Percentiles rank a stretch among this genome's conserved stretches.
Conservation (phyloP, 1,284 basidiomycete species). For the Marasmius sp. region DNA sequence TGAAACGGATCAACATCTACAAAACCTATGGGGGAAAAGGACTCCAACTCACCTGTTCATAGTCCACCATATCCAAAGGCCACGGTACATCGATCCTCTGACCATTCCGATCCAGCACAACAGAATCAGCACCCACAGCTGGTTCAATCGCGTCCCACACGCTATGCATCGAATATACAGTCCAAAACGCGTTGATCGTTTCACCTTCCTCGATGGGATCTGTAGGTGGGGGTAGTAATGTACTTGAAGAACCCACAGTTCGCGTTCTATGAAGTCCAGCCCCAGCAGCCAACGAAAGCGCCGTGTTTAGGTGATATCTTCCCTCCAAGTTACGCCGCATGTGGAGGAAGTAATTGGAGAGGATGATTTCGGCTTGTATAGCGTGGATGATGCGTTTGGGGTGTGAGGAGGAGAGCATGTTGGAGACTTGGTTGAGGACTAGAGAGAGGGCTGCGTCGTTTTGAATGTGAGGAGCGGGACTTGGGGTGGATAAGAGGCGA, state of each 20-base stretch:
- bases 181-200: constrained; percentile 59
- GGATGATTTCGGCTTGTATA: constrained; percentile 56
- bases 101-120: constrained; percentile 38
- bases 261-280: constrained; percentile 42
- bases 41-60: constrained; percentile 38
- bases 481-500: constrained; percentile 17
- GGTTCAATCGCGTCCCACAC: constrained; percentile 45
- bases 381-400: constrained; percentile 50
- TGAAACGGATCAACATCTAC: neutral
- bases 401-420: constrained; percentile 36
- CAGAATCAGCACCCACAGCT: constrained; percentile 29
- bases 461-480: constrained; percentile 21
- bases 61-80: constrained; percentile 47
- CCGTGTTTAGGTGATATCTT: constrained; percentile 40
- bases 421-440: constrained; percentile 42
- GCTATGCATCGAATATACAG: constrained; percentile 51
- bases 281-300: constrained; percentile 40
- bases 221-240: constrained; percentile 23
- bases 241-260: constrained; percentile 22
- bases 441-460: constrained; percentile 39
- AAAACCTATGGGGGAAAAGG: neutral
- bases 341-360: constrained; percentile 54
- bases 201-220: constrained; percentile 52
- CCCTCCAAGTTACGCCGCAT: constrained; percentile 43
- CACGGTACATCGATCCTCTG: constrained; percentile 57